Base-by-base conservation (phyloP, 768 basidiomycete species). In the Epithele typhae region DNA sequence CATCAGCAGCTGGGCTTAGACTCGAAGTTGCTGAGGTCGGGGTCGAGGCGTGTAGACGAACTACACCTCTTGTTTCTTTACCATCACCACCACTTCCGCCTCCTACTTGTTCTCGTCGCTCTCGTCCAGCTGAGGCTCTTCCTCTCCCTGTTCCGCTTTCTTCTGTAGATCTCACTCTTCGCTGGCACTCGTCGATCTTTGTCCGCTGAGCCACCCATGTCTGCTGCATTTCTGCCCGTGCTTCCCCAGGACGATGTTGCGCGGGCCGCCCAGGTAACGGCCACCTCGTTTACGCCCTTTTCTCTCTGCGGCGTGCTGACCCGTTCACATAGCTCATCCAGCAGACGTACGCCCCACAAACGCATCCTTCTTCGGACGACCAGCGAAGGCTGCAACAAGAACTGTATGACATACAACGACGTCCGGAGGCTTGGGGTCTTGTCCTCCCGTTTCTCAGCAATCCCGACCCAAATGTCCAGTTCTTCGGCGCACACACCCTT, bases 401-500 rank as follows among this genome's bases (percentile, higher is more conserved):
- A 49, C 75, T 88, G 4, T 85, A 84, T 52, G 83, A 87, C 50
- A 76, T 88, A 10, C 87, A 89, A 64, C 86, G 83, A 56, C 69
- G 74, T 42, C 81, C 77, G 14, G 87, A 87, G 56, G 87, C 87
- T 3, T 93, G 89, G 91, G 89, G 87, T 8, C 68, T 93, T 38
- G 80, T 92, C 17, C 74, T 87, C 27, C 89, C 90, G 0, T 75
- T 93, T 52, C 67, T 92, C 21, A 73, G 81, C 12, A 73, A 85
- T 58, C 67, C 72, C 23, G 86, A 94, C 64, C 74, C 75, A 43
- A 91, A 91, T 58, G 89, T 95, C 9, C 87, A 93, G 62, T 97
- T 95, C 74, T 95, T 92, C 59, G 92, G 92, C 2, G 92, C 93
- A 4, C 93, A 96, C 57, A 96, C 91, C 0, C 80, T 86, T 2